Base-by-base conservation (phyloP, 2,329 filamentous ascomycete genomes). In the Venturia pyrina region DNA sequence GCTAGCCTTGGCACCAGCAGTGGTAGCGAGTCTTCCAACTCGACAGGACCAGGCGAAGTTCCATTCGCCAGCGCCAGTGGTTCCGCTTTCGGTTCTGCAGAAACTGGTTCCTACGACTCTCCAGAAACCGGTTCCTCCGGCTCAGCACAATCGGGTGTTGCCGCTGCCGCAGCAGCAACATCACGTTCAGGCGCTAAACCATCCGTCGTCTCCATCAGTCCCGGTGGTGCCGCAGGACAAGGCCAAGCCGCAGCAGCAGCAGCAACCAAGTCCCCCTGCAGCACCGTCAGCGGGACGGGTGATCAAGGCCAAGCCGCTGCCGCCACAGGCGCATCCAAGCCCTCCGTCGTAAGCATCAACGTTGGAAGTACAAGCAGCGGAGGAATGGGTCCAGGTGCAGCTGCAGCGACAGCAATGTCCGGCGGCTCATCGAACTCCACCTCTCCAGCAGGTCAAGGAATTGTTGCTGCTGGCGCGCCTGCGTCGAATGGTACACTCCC, bases 381-480 rank as follows among this genome's bases (percentile, higher is more conserved):
- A 62, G 37, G 34, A 17, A 62, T 44, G 60, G 40, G 40, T 21
- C 37, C 60, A 3, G 60, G 37, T 46, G 40, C 43, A 19, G 62
- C 43, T 3, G 43, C 62, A n/a, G 62, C 62, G 56, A 59, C 53
- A 37, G 28, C 53, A 40, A 59, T 59, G 53, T 37, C 53, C n/a
- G 53, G 53, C 19, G 53, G 53, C 32, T 34, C 28, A n/a, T 32
- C 13, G 1, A 64, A 64, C 44, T 64, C 62, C 10, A 64, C 62
- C 7, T 5, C 13, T 53, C 24, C 37, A n/a, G 44, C 34, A 24
- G 46, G 46, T 7, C n/a, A 46, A 40, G 62, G 62, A 7, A 48
- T 64, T 15, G 62, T 64, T 40, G 62, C 62, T 48, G 37, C 40
- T 40, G 62, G 62, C 21, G 62, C 62, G 6, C 62, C 44, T 17